Evolutionary conservation across 2,329 filamentous ascomycete species (phyloP), one percentile per base, ranked within the genome.

Genomic region (Pseudocercospora fuligena): DNA sequence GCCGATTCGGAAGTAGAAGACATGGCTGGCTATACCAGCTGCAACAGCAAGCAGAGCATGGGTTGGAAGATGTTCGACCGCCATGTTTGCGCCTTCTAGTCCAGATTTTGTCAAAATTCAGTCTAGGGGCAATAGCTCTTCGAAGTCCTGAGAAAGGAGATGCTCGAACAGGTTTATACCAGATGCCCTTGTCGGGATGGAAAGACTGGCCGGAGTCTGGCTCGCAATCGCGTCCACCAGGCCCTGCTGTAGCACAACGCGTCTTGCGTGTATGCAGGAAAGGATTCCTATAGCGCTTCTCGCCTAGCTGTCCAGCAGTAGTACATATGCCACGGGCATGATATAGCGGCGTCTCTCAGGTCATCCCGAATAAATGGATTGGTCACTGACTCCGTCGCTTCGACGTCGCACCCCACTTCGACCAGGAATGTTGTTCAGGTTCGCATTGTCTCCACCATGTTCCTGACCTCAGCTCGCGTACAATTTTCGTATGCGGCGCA

Each of bases 1-100:
- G 25, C 71, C 69, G 14, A 66, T 54, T 12, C 68, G 64, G 64
- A 76, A 76, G 60, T 70, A 75, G 64, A 73, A 56, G 23, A 69
- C 54, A 69, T 73, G 71, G 49, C 67, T 70, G 11, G 66, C 70
- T 3, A 72, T 63, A 27, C 73, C 73, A 56, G 64, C 64, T 19
- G 46, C 65, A 21, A 51, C 16, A 5, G 66, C 66, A 19, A 64
- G 49, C 11, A 66, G 29, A 25, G 63, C 21, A 54, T 31, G 49
- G 51, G 53, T 56, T 16, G 40, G 40, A 19, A 43, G 40, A 43
- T 43, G 4, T 16, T 43, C 40, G 16, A 43, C 40, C 16, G 40
- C 40, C 40, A 43, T 43, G 3, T 43, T 43, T 16, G 16, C 40
- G 40, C 19, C 40, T 43, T 43, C 40, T 5, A 19, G 40, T 16